Base-by-base conservation (phyloP, 441 rosid genomes). In the Erodium trifolium region DNA sequence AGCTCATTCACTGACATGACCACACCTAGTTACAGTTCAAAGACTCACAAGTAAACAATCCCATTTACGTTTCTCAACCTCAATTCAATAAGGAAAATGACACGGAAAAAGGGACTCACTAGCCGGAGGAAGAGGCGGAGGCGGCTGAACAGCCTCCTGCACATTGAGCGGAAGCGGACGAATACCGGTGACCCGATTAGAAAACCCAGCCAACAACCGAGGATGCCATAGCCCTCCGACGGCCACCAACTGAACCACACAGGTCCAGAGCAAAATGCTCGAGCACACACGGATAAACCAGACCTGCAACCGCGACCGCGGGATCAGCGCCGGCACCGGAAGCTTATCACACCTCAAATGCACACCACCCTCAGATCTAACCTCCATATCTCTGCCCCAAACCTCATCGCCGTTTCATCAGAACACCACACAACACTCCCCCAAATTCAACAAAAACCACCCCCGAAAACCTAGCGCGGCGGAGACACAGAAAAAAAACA, bases 191-290 rank as follows among this genome's bases (percentile, higher is more conserved):
- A 87, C 67, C 72, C 77, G 82, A 71, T 75, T 80, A 70, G 88
- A 79, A 1, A 88, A 31, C 71, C 81, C 79, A 75, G 86, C 72
- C 53, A 91, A 67, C 80, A 91, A 76, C 67, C 79, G 84, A 1
- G 92, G 82, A 63, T 77, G 92, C 99, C 99, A 93, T 65, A 93
- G 83, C 90, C 87, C 86, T 12, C 94, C 92, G 51, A 87, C 88
- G 63, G 97, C 84, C 43, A 90, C 81, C 39, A 94, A 86, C 84
- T 92, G 99, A 71, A 94, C 94, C 89, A 92, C 76, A 82, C 97
- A 92, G n/a, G 99, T 94, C 99, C 99, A 94, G 23, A 94, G 72
- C 89, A 94, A 78, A 82, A 94, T 90, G 81, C 87, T 83, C 64
- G 96, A 86, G 71, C 99, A 94, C 29, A 91, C 88, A 72, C 96